phyloP scores from a whole-genome alignment of 176 grass and related monocot genomes.

The Carex kokanica region DNA sequence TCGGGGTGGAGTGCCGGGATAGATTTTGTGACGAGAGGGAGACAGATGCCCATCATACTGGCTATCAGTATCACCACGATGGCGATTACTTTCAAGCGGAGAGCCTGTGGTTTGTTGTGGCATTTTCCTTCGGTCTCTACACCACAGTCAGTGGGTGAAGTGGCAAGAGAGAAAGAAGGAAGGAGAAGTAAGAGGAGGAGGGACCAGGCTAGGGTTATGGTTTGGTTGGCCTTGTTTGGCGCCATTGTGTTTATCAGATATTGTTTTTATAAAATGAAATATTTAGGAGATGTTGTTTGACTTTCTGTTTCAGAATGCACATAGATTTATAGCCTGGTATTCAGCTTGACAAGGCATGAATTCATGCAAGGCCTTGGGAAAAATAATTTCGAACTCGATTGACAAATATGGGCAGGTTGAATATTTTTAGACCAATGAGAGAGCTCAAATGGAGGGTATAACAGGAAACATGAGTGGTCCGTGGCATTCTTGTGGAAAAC shows the following conservation, averaged over 20 bases:
- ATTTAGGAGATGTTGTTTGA: background rate
- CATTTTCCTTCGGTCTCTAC: constrained; percentile 12
- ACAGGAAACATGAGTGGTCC: background rate
- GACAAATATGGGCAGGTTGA: constrained; percentile 12
- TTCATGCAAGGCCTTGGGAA: background rate
- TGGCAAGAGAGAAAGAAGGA: constrained; percentile 14
- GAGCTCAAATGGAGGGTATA: background rate
- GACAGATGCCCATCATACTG: constrained; percentile 45
- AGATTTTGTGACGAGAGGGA: constrained; percentile 59
- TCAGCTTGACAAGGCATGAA: background rate
- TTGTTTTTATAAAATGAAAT: background rate
- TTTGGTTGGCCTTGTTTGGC: constrained; percentile 6
- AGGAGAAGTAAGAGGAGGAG: constrained; percentile 11
- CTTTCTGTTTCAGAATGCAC: background rate
- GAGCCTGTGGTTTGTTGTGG: constrained; percentile 42
- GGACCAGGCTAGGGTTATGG: constrained; percentile 5
- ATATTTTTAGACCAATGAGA: background rate
- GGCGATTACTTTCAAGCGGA: constrained; percentile 58
- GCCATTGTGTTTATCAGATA: constrained; percentile 4
- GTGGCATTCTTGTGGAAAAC: background rate
- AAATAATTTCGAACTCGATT: background rate
- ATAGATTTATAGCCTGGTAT: constrained; percentile 14
- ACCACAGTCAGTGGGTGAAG: background rate
- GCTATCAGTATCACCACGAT: constrained; percentile 55
- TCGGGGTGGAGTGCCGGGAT: constrained; percentile 55